phyloP scores from a whole-genome alignment of 768 basidiomycete genomes.

The Lactifluus piperatus region DNA sequence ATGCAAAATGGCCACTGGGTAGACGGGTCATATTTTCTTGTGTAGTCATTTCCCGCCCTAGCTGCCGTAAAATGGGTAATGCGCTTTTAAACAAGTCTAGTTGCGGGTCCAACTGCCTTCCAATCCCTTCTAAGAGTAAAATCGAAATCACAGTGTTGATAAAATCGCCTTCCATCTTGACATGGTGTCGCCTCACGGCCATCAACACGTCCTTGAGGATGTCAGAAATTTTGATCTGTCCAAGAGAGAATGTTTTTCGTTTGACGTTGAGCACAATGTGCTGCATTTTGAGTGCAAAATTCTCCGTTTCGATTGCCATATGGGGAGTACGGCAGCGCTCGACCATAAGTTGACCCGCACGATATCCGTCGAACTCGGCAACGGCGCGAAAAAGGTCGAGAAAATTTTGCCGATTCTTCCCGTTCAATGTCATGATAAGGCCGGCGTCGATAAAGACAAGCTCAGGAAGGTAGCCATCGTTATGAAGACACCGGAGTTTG shows the following conservation, averaged over 20 bases:
- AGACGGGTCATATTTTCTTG: slow-evolving; percentile 54
- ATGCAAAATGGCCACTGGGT: slow-evolving; percentile 65
- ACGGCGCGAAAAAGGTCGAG: slow-evolving; percentile 94
- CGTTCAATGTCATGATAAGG: slow-evolving; percentile 80
- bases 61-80: slow-evolving; percentile 83
- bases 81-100: slow-evolving; percentile 95
- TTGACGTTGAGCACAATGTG: slow-evolving; percentile 90
- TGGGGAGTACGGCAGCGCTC: slow-evolving; percentile 89
- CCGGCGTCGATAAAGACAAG: slow-evolving; percentile 96
- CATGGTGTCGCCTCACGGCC: slow-evolving; percentile 84
- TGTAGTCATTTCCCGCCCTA: slow-evolving; percentile 86
- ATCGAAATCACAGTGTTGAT: slow-evolving; percentile 97
- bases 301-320: slow-evolving; percentile 84
- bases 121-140: slow-evolving; percentile 90
- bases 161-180: slow-evolving; percentile 98
- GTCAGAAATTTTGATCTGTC: slow-evolving; percentile 94
- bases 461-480: slow-evolving; percentile 82
- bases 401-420: slow-evolving; percentile 82
- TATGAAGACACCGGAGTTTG: slow-evolving; percentile 52
- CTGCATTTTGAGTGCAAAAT: slow-evolving; percentile 96
- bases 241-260: slow-evolving; percentile 93
- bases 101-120: slow-evolving; percentile 83
- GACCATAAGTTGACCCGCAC: slow-evolving; percentile 91
- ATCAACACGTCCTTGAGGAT: slow-evolving; percentile 82
- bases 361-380: slow-evolving; percentile 96